phyloP scores from a whole-genome alignment of 331 rosid species.

The Pyrus hybrid region DNA sequence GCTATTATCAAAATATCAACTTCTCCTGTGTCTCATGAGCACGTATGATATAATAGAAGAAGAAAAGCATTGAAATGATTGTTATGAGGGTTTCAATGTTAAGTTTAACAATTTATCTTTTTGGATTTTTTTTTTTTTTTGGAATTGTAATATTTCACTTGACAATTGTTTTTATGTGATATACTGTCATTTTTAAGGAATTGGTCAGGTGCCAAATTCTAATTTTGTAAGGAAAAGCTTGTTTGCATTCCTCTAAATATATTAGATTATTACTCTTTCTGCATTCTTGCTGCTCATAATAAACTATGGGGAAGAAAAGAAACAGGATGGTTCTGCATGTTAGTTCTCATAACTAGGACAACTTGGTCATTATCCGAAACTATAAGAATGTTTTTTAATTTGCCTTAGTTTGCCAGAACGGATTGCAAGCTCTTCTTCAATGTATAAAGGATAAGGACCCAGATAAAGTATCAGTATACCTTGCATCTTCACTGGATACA shows the following conservation, averaged over 20 bases:
- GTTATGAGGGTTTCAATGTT: not conserved
- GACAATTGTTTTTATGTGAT: not conserved
- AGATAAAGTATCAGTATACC: conserved; percentile 72
- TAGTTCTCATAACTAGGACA: conserved; percentile 13
- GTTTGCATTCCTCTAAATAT: not conserved
- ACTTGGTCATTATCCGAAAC: conserved; percentile 14
- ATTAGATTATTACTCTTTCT: not conserved
- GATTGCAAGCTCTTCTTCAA: conserved; percentile 67
- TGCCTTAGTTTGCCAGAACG: conserved; percentile 48
- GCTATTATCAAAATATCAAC: not conserved
- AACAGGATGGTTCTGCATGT: not conserved
- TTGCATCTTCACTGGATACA: conserved; percentile 70
- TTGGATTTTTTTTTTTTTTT: too few species aligned
- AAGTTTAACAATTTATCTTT: not conserved
- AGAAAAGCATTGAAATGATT: not conserved
- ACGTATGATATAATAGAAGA: not conserved
- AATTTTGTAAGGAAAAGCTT: not conserved
- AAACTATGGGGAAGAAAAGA: not conserved
- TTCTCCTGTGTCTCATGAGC: not conserved
- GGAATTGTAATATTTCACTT: too few species aligned
- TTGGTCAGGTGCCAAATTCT: conserved; percentile 7
- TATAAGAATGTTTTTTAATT: conserved; percentile 13
- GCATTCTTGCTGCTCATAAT: not conserved
- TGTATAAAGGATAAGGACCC: conserved; percentile 64
- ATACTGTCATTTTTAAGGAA: conserved; percentile 5